Base-by-base conservation (phyloP, 2,329 filamentous ascomycete genomes). In the Talaromyces piceae region DNA sequence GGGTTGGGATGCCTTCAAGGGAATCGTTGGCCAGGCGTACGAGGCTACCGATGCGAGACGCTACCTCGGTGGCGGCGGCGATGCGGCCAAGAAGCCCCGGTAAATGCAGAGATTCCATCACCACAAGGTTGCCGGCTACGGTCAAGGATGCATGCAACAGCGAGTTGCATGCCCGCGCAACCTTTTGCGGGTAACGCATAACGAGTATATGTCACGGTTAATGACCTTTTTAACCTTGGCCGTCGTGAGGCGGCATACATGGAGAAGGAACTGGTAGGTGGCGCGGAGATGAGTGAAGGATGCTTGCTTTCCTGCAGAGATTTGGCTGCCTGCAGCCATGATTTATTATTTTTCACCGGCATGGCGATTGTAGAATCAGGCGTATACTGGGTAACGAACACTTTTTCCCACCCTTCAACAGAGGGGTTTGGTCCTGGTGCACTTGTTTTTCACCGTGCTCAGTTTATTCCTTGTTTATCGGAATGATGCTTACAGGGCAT, bases 1-100 rank as follows among this genome's bases (percentile, higher is more conserved):
- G 66, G 81, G 78, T 48, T 97, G 91, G 91, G 85, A 86, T 51
- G 78, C 74, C 33, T 75, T 89, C 71, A 96, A 96, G 84, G 76
- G 76, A 56, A 70, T 78, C 45, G 77, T 83, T 48, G 79, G 82
- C 67, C 84, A 91, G 72, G 89, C 84, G 64, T 84, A 90, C 67
- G 83, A 89, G 61, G 78, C 79, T 50, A 95, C 91, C 37, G 88
- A 96, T 64, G 64, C 90, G 61, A 81, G 79, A 73, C 84, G 82
- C 69, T 93, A 91, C 72, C 69, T 82, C 56, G 77, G 76, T 57
- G 80, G 79, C 16, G 55, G 57, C 46, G 47, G 51, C 23, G 26
- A 26, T 43, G 63, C 61, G 16, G 53, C 50, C 51, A 77, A 75
- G 68, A 77, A 77, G 67, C 70, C 73, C 5, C 73, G 75, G 62